phyloP scores from a whole-genome alignment of 1,284 basidiomycete species.

The Irpex lacteus region DNA sequence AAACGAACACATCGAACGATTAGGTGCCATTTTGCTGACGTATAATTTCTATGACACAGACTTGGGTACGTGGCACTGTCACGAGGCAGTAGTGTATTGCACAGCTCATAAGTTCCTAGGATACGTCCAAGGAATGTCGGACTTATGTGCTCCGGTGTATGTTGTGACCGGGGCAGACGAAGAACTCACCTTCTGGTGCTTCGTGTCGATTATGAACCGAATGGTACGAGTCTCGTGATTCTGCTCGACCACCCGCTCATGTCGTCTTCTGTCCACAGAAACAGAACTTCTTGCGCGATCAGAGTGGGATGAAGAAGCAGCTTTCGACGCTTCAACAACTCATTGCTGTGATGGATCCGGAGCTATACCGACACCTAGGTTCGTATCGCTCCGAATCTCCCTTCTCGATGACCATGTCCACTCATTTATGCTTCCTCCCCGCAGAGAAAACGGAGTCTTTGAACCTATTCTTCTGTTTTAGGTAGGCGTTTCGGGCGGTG shows the following conservation, averaged over 20 bases:
- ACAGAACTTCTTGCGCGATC: constrained; percentile 93
- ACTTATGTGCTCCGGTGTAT: constrained; percentile 92
- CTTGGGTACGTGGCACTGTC: constrained; percentile 56
- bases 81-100: constrained; percentile 4
- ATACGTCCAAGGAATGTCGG: constrained; percentile 97
- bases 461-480: constrained; percentile 98
- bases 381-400: constrained; percentile 15
- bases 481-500: constrained; percentile 45
- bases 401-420: not conserved
- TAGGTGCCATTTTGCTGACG: constrained; percentile 83
- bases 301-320: constrained; percentile 97
- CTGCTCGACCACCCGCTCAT: not conserved
- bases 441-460: constrained; percentile 86
- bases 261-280: constrained; percentile 48
- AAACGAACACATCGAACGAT: constrained; percentile 82
- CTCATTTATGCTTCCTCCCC: not conserved
- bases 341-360: constrained; percentile 91
- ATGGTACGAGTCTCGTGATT: constrained; percentile 61
- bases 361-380: constrained; percentile 87
- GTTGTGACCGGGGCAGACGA: constrained; percentile 90
- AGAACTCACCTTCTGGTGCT: constrained; percentile 92
- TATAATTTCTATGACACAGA: constrained; percentile 92
- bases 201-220: constrained; percentile 91
- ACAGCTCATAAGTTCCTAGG: constrained; percentile 38
- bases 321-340: constrained; percentile 87